Evolutionary conservation across 371 early-diverging fungal species (phyloP).

Genomic region (Sporodiniella umbellata): DNA sequence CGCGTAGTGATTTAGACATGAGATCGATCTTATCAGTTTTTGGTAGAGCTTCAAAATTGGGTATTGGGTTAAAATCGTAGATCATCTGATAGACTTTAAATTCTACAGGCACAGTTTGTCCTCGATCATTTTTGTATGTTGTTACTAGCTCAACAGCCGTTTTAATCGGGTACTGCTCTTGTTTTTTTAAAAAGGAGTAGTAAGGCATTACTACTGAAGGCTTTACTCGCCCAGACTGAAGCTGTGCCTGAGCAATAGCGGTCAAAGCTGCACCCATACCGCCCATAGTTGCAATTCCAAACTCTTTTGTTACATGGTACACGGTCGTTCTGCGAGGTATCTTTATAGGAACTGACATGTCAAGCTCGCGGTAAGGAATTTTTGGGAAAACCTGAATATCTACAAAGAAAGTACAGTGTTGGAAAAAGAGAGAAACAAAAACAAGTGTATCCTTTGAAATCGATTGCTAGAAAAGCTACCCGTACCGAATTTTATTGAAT

Average conservation of each 20-base stretch:
- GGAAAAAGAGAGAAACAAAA: too few species aligned
- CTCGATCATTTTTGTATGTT: slow-evolving; percentile 39
- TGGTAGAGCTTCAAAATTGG: not conserved
- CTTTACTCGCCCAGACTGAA: slow-evolving; percentile 40
- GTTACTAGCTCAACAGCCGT: slow-evolving; percentile 32
- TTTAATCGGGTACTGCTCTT: slow-evolving; percentile 34
- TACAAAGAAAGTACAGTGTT: slow-evolving; percentile 11
- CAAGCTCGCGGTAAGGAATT: slow-evolving; percentile 48
- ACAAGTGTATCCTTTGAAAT: not conserved
- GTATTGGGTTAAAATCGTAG: slow-evolving; percentile 24
- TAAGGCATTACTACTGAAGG: slow-evolving; percentile 58
- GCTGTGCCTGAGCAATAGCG: slow-evolving; percentile 55
- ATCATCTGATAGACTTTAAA: slow-evolving; percentile 47
- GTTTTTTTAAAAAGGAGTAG: slow-evolving; percentile 50
- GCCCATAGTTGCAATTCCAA: slow-evolving; percentile 53
- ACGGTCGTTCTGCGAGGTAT: slow-evolving; percentile 13
- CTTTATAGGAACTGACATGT: slow-evolving; percentile 24
- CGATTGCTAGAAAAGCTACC: too few species aligned
- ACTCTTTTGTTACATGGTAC: slow-evolving; percentile 48
- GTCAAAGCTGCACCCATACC: slow-evolving; percentile 61
- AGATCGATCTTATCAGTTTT: slow-evolving; percentile 10
- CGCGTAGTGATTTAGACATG: not conserved
- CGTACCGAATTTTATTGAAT: slow-evolving; percentile 15
- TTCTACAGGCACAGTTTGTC: slow-evolving; percentile 27
- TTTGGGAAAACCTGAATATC: slow-evolving; percentile 32